Evolutionary conservation across 2,329 filamentous ascomycete genomes (phyloP).

Genomic region (Microdochium nivale): DNA sequence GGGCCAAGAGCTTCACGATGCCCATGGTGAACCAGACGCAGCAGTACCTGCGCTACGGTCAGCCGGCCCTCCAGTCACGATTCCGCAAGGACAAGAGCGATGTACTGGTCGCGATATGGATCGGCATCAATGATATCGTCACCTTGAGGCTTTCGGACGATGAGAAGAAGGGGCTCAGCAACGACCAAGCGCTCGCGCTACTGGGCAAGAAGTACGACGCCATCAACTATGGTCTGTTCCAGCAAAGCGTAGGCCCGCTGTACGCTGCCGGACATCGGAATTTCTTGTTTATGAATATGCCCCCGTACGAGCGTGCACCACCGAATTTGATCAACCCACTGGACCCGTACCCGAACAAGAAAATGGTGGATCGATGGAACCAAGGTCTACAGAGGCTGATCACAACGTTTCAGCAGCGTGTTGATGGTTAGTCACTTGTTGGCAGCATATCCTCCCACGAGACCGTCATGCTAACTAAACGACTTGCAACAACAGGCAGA

Average conservation of each 20-base stretch:
- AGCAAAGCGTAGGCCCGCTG: slow-evolving; percentile 26
- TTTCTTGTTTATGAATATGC: slow-evolving; percentile 42
- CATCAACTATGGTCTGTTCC: slow-evolving; percentile 30
- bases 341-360: slow-evolving; percentile 31
- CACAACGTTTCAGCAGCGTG: background rate
- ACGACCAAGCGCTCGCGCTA: slow-evolving; percentile 14
- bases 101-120: slow-evolving; percentile 40
- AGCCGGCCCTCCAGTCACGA: slow-evolving; percentile 25
- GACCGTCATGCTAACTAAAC: no score
- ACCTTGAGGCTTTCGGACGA: slow-evolving; percentile 17
- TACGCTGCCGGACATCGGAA: slow-evolving; percentile 42
- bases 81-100: slow-evolving; percentile 5
- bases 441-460: no score
- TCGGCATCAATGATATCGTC: slow-evolving; percentile 48
- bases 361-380: slow-evolving; percentile 36
- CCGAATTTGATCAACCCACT: slow-evolving; percentile 18
- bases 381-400: slow-evolving; percentile 15
- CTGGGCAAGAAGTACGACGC: slow-evolving; percentile 35
- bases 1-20: slow-evolving; percentile 41
- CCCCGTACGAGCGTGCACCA: slow-evolving; percentile 36
- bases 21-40: slow-evolving; percentile 39
- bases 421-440: background rate
- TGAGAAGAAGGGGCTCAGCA: slow-evolving; percentile 25
- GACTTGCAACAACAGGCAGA: slow-evolving; percentile 5
- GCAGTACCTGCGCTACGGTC: slow-evolving; percentile 34